A percentile compares a stretch with the other conserved stretches of the same genome.
These are phyloP conservation scores for Didymella exigua DNA, from an alignment of 2,329 filamentous ascomycete species.

Conservation along the genomic window DNA sequence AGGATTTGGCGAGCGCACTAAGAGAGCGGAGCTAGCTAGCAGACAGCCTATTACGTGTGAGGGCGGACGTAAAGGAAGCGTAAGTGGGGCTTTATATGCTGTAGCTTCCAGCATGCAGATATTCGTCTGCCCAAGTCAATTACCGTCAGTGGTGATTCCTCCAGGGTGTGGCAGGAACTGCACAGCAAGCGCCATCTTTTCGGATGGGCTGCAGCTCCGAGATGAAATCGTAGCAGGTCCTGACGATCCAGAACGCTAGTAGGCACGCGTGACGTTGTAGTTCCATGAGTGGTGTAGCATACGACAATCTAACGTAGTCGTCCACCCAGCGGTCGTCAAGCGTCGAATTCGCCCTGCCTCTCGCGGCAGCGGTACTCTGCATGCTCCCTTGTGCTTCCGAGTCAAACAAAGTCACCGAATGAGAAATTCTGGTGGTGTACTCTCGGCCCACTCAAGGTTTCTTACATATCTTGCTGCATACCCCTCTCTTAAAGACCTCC, in stretches of 20 bases:
- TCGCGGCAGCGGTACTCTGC: slow-evolving; percentile 21
- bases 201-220: slow-evolving; percentile 9
- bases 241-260: slow-evolving; percentile 30
- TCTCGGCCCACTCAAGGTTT: slow-evolving; percentile 34
- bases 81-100: slow-evolving; percentile 16
- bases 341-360: slow-evolving; percentile 14
- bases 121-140: not conserved
- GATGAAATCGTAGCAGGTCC: slow-evolving; percentile 23
- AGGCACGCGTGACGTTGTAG: slow-evolving; percentile 43
- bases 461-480: slow-evolving; percentile 44
- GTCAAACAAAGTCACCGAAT: slow-evolving; percentile 30
- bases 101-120: not conserved
- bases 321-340: slow-evolving; percentile 19
- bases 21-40: slow-evolving; percentile 17
- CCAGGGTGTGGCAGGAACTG: slow-evolving; percentile 9
- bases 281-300: slow-evolving; percentile 29
- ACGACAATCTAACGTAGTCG: slow-evolving; percentile 33
- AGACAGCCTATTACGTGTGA: slow-evolving; percentile 22
- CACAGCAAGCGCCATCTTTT: slow-evolving; percentile 13
- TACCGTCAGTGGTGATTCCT: not conserved
- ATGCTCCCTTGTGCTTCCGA: slow-evolving; percentile 21
- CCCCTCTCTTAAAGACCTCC: slow-evolving; percentile 34
- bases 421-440: slow-evolving; percentile 34
- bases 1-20: slow-evolving; percentile 23
- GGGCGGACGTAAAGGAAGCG: slow-evolving; percentile 11